Percentiles rank a stretch among this genome's conserved stretches.
Evolutionary conservation across 495 filamentous ascomycete genomes (phyloP).

Genomic region (Aspergillus mulundensis): DNA sequence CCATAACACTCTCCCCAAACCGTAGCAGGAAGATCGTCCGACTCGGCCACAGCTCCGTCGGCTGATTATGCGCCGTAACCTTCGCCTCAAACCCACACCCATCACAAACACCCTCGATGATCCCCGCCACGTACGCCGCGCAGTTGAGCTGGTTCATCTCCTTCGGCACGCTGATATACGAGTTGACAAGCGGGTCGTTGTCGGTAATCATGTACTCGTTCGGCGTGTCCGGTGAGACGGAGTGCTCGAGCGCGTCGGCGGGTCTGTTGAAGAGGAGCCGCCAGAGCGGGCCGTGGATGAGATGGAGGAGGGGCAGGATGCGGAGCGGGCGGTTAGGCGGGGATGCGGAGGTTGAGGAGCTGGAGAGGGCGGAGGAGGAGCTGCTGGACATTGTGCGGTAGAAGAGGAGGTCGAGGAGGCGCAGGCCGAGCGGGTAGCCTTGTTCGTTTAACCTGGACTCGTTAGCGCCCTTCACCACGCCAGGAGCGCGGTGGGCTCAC

Average conservation of each 20-base stretch:
- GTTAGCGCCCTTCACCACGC: background rate
- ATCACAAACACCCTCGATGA: conserved; percentile 94
- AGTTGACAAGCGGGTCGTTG: conserved; percentile 93
- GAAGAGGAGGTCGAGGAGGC: conserved; percentile 90
- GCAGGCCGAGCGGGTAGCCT: conserved; percentile 91
- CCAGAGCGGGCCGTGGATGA: conserved; percentile 89
- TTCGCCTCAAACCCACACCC: conserved; percentile 82
- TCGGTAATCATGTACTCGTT: conserved; percentile 98
- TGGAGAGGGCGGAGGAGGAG: conserved; percentile 79
- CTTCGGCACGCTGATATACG: conserved; percentile 83
- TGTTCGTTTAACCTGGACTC: conserved; percentile 75
- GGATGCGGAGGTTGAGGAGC: conserved; percentile 62
- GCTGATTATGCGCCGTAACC: conserved; percentile 88
- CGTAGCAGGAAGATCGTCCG: conserved; percentile 93
- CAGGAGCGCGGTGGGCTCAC: conserved; percentile 37
- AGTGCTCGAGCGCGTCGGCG: conserved; percentile 89
- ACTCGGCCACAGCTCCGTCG: conserved; percentile 82
- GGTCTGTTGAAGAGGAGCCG: conserved; percentile 84
- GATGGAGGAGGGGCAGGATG: conserved; percentile 88
- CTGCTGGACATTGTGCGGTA: conserved; percentile 55
- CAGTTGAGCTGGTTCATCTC: conserved; percentile 97
- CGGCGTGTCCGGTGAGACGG: conserved; percentile 68
- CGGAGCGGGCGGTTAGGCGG: conserved; percentile 74
- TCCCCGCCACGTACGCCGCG: conserved; percentile 90
- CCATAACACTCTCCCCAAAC: conserved; percentile 83